These are phyloP conservation scores for Chytriomyces sp. DNA, from an alignment of 192 early-diverging fungal genomes.

Conservation along the genomic window DNA sequence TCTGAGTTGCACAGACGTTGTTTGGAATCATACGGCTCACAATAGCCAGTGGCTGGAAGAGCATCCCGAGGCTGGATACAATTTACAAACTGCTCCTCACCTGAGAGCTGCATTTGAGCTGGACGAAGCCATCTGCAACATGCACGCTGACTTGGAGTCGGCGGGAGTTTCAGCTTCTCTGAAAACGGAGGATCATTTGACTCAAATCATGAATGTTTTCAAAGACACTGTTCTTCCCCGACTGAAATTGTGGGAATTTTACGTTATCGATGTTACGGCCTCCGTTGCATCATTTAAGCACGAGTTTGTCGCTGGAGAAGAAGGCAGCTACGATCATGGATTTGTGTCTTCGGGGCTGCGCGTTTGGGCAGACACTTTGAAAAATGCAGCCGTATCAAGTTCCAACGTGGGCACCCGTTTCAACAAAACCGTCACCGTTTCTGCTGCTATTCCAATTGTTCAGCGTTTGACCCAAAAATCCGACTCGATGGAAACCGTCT, in stretches of 20 bases:
- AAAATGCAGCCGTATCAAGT: slow-evolving; percentile 27
- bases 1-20: slow-evolving; percentile 88
- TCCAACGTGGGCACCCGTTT: slow-evolving; percentile 53
- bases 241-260: slow-evolving; percentile 87
- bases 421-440: slow-evolving; percentile 59
- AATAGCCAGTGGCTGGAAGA: slow-evolving; percentile 92
- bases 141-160: slow-evolving; percentile 63
- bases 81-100: slow-evolving; percentile 92
- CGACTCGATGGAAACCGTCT: slow-evolving; percentile 44
- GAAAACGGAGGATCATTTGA: slow-evolving; percentile 68
- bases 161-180: slow-evolving; percentile 46
- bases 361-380: slow-evolving; percentile 41
- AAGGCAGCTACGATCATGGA: background rate
- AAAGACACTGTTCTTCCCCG: slow-evolving; percentile 37
- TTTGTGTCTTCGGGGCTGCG: slow-evolving; percentile 34
- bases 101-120: slow-evolving; percentile 90
- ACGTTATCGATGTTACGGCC: slow-evolving; percentile 63
- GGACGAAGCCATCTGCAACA: slow-evolving; percentile 81
- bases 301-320: slow-evolving; percentile 10
- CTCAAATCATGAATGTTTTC: slow-evolving; percentile 64
- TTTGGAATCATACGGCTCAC: slow-evolving; percentile 98
- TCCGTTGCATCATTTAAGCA: slow-evolving; percentile 33
- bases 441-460: slow-evolving; percentile 58
- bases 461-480: slow-evolving; percentile 22
- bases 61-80: slow-evolving; percentile 97